Conservation (phyloP, 2,329 filamentous ascomycete species). For the Grosmannia clavigera region DNA sequence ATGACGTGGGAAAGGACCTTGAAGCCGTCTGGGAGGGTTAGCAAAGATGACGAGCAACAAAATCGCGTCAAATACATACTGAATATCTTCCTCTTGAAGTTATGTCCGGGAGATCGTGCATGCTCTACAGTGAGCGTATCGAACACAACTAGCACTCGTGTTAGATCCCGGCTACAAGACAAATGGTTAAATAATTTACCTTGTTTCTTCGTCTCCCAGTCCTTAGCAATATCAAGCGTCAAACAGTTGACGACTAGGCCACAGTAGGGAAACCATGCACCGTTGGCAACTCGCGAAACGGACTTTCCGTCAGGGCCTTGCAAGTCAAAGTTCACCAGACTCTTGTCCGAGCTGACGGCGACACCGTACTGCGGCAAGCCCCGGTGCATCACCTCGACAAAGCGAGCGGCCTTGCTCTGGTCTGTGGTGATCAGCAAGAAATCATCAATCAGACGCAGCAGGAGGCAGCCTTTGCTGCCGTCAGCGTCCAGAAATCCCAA, state of each 20-base stretch:
- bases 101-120: conserved; percentile 57
- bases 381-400: conserved; percentile 67
- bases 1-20: conserved; percentile 77
- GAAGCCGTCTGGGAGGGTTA: conserved; percentile 40
- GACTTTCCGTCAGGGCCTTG: conserved; percentile 33
- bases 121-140: conserved; percentile 72
- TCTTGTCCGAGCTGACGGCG: conserved; percentile 63
- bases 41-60: not conserved
- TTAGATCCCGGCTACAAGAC: no score
- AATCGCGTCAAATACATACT: conserved; percentile 29
- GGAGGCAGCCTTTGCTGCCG: conserved; percentile 38
- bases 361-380: conserved; percentile 75
- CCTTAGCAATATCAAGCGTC: conserved; percentile 64
- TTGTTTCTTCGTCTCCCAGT: conserved; percentile 38
- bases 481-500: conserved; percentile 49
- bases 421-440: conserved; percentile 79
- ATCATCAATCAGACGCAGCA: conserved; percentile 81
- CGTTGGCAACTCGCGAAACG: conserved; percentile 33
- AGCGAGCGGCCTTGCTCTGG: conserved; percentile 50
- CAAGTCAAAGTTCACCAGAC: conserved; percentile 70
- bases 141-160: conserved; percentile 34
- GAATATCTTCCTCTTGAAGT: conserved; percentile 69
- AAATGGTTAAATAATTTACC: conserved; percentile 25
- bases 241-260: conserved; percentile 63
- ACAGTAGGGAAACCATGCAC: conserved; percentile 69